Conservation (phyloP, 139 green algal species). For the Asterochloris erici region DNA sequence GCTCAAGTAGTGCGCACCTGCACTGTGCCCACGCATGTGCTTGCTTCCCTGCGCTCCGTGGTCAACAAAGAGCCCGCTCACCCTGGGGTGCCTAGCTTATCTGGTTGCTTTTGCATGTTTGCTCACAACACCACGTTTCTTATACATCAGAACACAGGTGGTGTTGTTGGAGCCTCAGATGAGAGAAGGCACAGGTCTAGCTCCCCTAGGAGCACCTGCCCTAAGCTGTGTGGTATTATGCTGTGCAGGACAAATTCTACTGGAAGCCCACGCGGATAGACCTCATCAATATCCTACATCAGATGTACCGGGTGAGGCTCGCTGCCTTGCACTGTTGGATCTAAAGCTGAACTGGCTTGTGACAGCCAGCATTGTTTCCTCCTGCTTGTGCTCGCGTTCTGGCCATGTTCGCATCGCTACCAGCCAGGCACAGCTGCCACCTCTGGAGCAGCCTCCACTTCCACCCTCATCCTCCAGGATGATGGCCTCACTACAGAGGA, state of each 20-base stretch:
- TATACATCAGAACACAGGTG: too few species aligned
- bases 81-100: too few species aligned
- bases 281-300: conserved; percentile 66
- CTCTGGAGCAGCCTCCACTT: background rate
- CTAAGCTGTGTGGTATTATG: too few species aligned
- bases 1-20: too few species aligned
- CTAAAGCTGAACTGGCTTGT: background rate
- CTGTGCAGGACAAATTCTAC: conserved; percentile 55
- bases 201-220: too few species aligned
- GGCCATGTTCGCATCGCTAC: background rate
- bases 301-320: conserved; percentile 44
- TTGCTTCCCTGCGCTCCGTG: too few species aligned
- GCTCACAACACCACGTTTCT: too few species aligned
- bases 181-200: too few species aligned
- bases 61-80: too few species aligned
- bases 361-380: background rate
- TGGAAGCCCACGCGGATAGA: conserved; percentile 77
- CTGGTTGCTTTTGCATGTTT: too few species aligned
- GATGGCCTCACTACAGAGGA: conserved; percentile 59
- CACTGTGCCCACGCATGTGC: too few species aligned
- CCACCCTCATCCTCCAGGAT: conserved; percentile 8
- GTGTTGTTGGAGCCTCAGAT: too few species aligned
- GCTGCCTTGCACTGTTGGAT: background rate
- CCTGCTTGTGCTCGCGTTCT: background rate
- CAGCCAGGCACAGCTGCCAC: background rate